These are phyloP conservation scores for Laguncularia racemosa DNA, from an alignment of 345 rosid genomes.

Conservation along the genomic window DNA sequence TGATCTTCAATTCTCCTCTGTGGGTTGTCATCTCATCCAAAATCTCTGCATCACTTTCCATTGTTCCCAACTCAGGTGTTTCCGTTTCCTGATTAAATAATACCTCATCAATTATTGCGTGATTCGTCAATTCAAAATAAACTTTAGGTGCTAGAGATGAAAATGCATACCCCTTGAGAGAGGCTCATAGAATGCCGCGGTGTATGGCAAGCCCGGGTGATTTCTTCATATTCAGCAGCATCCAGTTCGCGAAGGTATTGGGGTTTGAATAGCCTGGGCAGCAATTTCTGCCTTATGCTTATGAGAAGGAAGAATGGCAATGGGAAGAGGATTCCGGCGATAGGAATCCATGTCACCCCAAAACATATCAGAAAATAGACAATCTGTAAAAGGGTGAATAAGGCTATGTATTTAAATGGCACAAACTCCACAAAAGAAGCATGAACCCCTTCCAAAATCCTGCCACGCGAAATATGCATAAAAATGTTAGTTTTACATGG, in stretches of 20 bases:
- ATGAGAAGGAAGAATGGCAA: constrained; percentile 2
- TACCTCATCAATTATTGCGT: neutral
- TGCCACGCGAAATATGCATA: constrained; percentile 15
- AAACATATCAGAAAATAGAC: constrained; percentile 71
- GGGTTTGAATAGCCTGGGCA: constrained; percentile 1
- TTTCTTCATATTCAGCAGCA: constrained; percentile 87
- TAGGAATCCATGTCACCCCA: constrained; percentile 24
- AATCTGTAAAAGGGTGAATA: constrained; percentile 29
- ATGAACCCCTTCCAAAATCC: constrained; percentile 54
- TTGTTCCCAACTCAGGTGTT: constrained; percentile 3
- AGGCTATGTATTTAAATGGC: neutral
- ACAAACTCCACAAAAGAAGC: constrained; percentile 5
- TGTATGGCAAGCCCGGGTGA: too few species aligned
- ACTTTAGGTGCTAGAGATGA: neutral
- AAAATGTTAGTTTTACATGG: neutral
- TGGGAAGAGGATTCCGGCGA: constrained; percentile 1
- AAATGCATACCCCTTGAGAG: neutral
- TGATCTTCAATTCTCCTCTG: constrained; percentile 67
- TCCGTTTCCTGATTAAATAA: constrained; percentile 31
- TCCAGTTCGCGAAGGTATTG: constrained; percentile 20
- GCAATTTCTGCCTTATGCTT: neutral
- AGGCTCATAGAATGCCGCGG: too few species aligned
- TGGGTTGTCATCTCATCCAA: constrained; percentile 71
- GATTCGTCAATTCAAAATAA: neutral
- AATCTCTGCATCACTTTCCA: constrained; percentile 55